Base-by-base conservation (phyloP, 805 yeast genomes). In the Yarrowia deformans region DNA sequence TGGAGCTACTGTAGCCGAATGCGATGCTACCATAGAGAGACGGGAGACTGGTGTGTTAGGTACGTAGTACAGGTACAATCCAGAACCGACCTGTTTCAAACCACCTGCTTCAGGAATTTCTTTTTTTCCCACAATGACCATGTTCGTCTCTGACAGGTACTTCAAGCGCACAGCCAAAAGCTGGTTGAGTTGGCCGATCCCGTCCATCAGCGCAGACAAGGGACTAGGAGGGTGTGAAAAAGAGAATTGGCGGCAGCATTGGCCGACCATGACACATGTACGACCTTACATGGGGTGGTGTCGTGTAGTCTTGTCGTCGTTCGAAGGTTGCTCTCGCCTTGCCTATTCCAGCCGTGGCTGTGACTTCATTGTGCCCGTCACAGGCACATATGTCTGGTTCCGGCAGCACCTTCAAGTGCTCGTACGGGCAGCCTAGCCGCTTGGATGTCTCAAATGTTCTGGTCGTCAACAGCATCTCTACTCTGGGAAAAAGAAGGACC, bases 91-190 rank as follows among this genome's bases (percentile, higher is more conserved):
- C n/a, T n/a, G 29, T 23, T 23, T 4, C 29, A 23, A 23, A 23
- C 29, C 29, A 23, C 29, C 29, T 23, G 29, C 29, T 23, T 23
- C 4, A 4, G 4, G 29, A 23, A 23, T 54, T 19, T 29, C 37
- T 34, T 34, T 56, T 56, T 56, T 43, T 56, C 12, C 40, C 39
- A 54, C 60, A 39, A 54, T 54, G 58, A 18, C 43, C 43, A 37
- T 54, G 58, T 52, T 32, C n/a, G 29, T 50, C 16, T 34, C 23
- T 14, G 34, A 49, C 19, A 29, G 12, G 29, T 16, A 35, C 34
- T n/a, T 50, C 56, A 50, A 50, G 35, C 39, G 40, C 56, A 50
- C 42, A 34, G 56, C 40, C 56, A 50, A 50, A 50, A 3, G 3
- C 6, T 14, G 16, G 9, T n/a, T 9, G 60, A 54, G 60, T 54